Evolutionary conservation across 306 rosid genomes (phyloP).

Genomic region (Mimosa pudica): DNA sequence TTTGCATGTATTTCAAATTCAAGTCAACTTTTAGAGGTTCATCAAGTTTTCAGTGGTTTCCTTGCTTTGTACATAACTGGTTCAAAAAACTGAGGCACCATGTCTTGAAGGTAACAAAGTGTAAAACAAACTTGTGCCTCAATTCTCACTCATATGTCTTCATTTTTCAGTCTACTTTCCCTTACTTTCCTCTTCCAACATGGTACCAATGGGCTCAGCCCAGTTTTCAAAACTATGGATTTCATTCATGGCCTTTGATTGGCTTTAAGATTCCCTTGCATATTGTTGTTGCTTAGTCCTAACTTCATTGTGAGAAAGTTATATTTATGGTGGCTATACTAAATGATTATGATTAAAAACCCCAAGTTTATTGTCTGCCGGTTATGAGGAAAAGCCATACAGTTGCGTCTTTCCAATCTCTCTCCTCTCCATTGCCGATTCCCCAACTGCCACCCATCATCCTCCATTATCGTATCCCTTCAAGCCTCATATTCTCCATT

Average conservation of each 20-base stretch:
- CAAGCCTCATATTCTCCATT: no score
- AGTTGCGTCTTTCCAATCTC: no score
- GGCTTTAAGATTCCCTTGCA: background rate
- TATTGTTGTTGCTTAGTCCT: background rate
- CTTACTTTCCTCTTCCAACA: background rate
- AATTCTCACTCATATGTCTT: background rate
- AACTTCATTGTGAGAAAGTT: slow-evolving; percentile 7
- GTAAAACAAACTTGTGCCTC: background rate
- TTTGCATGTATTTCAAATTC: background rate
- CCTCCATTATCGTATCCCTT: no score
- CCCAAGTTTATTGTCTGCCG: no score
- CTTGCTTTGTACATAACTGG: background rate
- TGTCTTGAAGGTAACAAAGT: slow-evolving; percentile 6
- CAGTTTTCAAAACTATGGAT: background rate
- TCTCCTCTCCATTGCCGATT: no score
- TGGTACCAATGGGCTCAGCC: background rate
- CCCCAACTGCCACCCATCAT: no score
- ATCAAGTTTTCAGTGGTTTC: background rate
- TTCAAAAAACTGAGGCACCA: background rate
- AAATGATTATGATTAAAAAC: slow-evolving; percentile 3
- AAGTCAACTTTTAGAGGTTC: background rate
- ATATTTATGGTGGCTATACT: slow-evolving; percentile 6
- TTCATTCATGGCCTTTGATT: background rate
- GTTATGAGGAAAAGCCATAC: no score
- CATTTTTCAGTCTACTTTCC: background rate